These are phyloP conservation scores for Blastobotrys elegans DNA, from an alignment of 1,139 yeast genomes.

Conservation along the genomic window DNA sequence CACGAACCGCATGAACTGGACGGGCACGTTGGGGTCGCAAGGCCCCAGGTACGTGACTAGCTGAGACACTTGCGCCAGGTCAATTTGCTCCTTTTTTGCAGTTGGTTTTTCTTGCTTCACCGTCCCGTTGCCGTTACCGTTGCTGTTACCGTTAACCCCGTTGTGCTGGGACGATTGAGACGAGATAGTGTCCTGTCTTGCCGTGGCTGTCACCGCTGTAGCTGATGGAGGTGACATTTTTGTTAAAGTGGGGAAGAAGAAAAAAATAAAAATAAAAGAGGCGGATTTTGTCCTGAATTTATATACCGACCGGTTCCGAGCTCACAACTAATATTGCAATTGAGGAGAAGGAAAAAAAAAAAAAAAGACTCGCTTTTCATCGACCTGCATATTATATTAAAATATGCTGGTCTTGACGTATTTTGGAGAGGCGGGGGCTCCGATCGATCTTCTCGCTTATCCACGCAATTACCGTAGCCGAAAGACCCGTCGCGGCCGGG, in stretches of 20 bases:
- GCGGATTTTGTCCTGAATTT: background rate
- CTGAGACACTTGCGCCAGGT: constrained; percentile 4
- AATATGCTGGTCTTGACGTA: background rate
- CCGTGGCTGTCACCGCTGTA: background rate
- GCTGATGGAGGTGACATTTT: background rate
- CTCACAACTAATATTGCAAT: no score
- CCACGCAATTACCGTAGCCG: background rate
- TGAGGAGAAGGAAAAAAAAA: background rate
- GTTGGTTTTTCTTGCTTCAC: background rate
- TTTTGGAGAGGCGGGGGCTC: no score
- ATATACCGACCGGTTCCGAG: background rate
- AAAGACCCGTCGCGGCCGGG: no score
- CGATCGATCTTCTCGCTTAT: background rate
- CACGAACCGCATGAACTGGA: constrained; percentile 11
- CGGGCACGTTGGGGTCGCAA: constrained; percentile 11
- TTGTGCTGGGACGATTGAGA: background rate
- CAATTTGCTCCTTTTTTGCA: background rate
- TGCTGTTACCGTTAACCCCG: background rate
- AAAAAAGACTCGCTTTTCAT: background rate
- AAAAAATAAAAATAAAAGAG: background rate
- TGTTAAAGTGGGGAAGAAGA: background rate
- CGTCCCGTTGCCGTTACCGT: background rate
- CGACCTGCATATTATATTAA: background rate
- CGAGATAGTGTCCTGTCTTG: background rate
- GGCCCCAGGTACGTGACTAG: constrained; percentile 6